phyloP scores from a whole-genome alignment of 2,329 filamentous ascomycete species.

The Colletotrichum sp. region DNA sequence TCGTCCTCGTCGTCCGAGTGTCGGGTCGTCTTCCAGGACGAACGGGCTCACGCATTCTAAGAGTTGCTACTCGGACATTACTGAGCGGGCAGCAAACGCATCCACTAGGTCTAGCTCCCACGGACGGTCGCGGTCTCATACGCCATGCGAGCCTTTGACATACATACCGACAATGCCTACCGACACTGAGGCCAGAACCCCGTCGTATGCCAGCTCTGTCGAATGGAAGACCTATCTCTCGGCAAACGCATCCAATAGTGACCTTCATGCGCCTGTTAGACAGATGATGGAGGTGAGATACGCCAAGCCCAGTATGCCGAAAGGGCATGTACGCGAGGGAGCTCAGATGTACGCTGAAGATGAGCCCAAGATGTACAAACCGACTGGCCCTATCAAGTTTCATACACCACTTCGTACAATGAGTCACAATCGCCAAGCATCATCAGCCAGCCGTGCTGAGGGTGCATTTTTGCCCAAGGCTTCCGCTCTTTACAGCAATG shows the following conservation, averaged over 20 bases:
- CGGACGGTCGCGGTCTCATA: neutral
- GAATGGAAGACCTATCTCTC: constrained; percentile 64
- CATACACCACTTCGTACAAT: neutral
- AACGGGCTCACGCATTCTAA: neutral
- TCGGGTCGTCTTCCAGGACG: no score
- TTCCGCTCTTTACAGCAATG: neutral
- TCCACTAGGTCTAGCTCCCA: neutral
- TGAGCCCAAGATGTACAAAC: constrained; percentile 9
- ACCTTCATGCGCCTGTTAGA: neutral
- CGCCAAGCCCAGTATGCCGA: constrained; percentile 25
- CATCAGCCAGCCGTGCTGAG: constrained; percentile 4
- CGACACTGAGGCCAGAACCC: constrained; percentile 31
- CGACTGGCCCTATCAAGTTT: neutral
- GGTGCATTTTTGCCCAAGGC: neutral
- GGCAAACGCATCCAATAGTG: constrained; percentile 49
- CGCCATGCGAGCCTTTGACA: neutral
- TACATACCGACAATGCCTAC: constrained; percentile 30
- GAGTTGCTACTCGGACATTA: neutral
- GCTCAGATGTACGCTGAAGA: constrained; percentile 52
- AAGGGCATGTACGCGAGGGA: constrained; percentile 52
- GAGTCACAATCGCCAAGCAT: constrained; percentile 3
- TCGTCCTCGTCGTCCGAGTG: neutral
- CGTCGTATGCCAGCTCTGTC: constrained; percentile 50
- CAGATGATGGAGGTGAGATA: constrained; percentile 13
- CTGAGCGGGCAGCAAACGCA: neutral